phyloP scores from a whole-genome alignment of 2,329 filamentous ascomycete species.

The Aschersonia sp. region DNA sequence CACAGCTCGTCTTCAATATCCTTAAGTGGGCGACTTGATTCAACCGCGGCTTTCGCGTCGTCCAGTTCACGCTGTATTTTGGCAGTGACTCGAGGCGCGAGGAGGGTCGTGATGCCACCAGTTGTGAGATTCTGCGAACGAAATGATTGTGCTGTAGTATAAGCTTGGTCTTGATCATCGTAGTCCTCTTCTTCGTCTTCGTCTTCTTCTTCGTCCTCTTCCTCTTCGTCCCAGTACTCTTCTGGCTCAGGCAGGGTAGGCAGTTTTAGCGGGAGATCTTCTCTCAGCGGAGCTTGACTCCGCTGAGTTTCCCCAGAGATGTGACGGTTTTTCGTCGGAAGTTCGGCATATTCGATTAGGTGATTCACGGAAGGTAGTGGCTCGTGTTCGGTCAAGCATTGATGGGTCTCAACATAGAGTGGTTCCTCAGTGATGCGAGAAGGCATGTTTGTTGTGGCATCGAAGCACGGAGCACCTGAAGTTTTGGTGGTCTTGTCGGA shows the following conservation, averaged over 20 bases:
- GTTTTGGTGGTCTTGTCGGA: slow-evolving; percentile 1
- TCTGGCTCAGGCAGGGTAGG: slow-evolving; percentile 30
- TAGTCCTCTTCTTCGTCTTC: slow-evolving; percentile 48
- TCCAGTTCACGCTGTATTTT: slow-evolving; percentile 62
- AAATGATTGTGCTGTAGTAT: slow-evolving; percentile 62
- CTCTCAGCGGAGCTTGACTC: slow-evolving; percentile 6
- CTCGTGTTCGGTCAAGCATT: slow-evolving; percentile 11
- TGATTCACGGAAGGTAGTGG: slow-evolving; percentile 10
- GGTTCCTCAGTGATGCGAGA: slow-evolving; percentile 3
- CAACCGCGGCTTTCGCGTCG: slow-evolving; percentile 47
- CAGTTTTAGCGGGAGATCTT: slow-evolving; percentile 7
- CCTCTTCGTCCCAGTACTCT: slow-evolving; percentile 64
- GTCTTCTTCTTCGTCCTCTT: slow-evolving; percentile 43
- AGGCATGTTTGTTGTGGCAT: slow-evolving; percentile 2
- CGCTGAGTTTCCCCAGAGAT: slow-evolving; percentile 16
- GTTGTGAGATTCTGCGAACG: slow-evolving; percentile 52
- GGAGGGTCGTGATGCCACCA: slow-evolving; percentile 37
- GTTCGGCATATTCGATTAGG: slow-evolving; percentile 10
- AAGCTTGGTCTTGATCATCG: slow-evolving; percentile 49
- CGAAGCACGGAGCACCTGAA: not conserved
- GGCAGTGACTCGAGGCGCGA: slow-evolving; percentile 58
- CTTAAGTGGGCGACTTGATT: slow-evolving; percentile 52
- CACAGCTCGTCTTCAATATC: slow-evolving; percentile 80
- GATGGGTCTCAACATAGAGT: slow-evolving; percentile 11
- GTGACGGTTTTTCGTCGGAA: slow-evolving; percentile 14